Evolutionary conservation across 1,284 basidiomycete genomes (phyloP), one percentile per base, ranked within the genome.

Genomic region (Microbotryomycetes sp.): DNA sequence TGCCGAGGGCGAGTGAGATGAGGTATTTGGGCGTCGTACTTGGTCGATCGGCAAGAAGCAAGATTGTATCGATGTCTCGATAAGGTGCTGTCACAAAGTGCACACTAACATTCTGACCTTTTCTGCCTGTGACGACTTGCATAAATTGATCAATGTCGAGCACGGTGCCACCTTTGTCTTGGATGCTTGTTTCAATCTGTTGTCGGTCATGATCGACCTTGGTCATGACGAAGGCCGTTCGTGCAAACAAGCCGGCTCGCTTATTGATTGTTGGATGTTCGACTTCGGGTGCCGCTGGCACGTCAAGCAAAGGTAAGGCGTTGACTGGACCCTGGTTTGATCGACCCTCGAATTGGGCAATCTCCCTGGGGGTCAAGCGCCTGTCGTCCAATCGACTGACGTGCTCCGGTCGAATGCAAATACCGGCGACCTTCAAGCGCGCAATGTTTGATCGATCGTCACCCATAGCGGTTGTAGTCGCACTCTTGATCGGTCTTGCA

Each of bases 1-100:
- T 84, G 6, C 91, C 91, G 29, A 91, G 77, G 0, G 87, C 89
- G 30, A 94, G 80, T 6, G 90, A 88, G 5, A 86, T 80, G 55
- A 93, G 78, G 71, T 83, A 89, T 74, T 92, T 92, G 4, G 85
- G 81, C 64, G 88, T 92, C 62, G 83, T 81, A 62, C 80, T 81
- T 7, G 79, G 73, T 29, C 82, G 80, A 65, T 87, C 83, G 0
- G 86, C 83, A 16, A 90, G 68, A 26, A 90, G 78, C 72, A 91
- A 85, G 26, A 90, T 78, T 16, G 83, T 81, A 14, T 84, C 79
- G 31, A 75, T 58, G 1, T 60, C 53, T 14, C 62, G 56, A 22
- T 62, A 56, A 12, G 59, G 53, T 31, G 9, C 29, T 6, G 3
- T 4, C 5, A 49, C 48, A 55, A 68, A 68, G 5, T 15, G 15